Base-by-base conservation (phyloP, 2,329 filamentous ascomycete species). In the Colletotrichum cereale region DNA sequence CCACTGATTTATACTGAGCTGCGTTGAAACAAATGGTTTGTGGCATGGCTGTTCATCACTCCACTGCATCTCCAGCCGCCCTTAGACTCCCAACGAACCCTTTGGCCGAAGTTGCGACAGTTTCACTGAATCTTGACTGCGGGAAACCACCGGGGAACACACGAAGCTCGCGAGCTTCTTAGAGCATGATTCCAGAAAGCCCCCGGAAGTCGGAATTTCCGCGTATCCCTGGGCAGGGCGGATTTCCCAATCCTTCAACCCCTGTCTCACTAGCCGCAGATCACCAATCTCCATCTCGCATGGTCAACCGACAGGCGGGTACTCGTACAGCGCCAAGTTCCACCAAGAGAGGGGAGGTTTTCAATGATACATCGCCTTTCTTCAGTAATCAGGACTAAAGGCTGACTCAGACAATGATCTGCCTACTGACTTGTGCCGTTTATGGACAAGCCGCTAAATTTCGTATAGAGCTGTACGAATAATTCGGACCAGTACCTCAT, bases 321-420 rank as follows among this genome's bases (percentile, higher is more conserved):
- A n/a, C n/a, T n/a, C n/a, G n/a, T n/a, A 34, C 21, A 40, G 34
- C 21, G 42, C 55, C 63, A 52, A 31, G 38, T 44, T 44, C 26
- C 56, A n/a, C n/a, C 26, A 47, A 50, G 42, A 16, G 10, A 26
- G 24, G 26, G 26, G n/a, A 34, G 6, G 40, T 11, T 38, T n/a
- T 31, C 21, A 57, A 50, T 44, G 29, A 26, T 36, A 12, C 24
- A 64, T 64, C 21, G 26, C 18, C 38, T 18, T 56, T 57, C 36
- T 24, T 65, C 50, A 48, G 31, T 40, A 66, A 36, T n/a, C 55
- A 50, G 16, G 34, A 29, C 44, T 65, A 65, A 34, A 26, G 0
- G 36, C 57, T 62, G 67, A 71, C 31, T 67, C 67, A 66, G 48
- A 56, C 16, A 40, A 10, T 40, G 44, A 42, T 48, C 50, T 26